A percentile compares a stretch with the other conserved stretches of the same genome.
Conservation (phyloP, 352 stramenopile species). For the Globisporangium echinulatum region DNA sequence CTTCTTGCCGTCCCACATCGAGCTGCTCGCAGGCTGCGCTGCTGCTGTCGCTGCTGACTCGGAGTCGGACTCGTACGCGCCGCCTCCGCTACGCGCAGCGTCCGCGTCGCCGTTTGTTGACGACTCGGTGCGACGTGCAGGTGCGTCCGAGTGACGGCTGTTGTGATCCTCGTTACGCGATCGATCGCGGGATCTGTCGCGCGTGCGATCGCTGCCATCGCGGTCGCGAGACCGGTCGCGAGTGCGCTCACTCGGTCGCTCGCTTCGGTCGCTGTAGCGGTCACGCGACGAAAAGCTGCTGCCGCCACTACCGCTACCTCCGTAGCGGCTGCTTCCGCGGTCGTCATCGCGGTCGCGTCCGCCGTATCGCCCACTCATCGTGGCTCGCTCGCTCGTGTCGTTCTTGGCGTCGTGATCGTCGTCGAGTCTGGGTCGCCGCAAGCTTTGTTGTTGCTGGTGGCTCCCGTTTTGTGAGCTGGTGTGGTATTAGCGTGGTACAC, state of each 20-base stretch:
- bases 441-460: not conserved
- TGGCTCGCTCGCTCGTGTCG: slow-evolving; percentile 13
- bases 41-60: slow-evolving; percentile 13
- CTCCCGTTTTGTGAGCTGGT: not conserved
- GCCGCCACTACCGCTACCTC: slow-evolving; percentile 19
- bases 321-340: slow-evolving; percentile 5
- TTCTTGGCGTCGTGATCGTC: not conserved
- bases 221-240: slow-evolving; percentile 15
- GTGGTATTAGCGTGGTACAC: too few relatives aligned
- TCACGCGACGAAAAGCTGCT: slow-evolving; percentile 26
- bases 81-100: slow-evolving; percentile 1
- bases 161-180: slow-evolving; percentile 26
- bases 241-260: slow-evolving; percentile 8
- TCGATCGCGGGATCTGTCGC: slow-evolving; percentile 14
- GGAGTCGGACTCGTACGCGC: slow-evolving; percentile 2
- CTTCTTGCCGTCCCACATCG: slow-evolving; percentile 63
- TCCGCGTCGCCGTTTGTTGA: not conserved
- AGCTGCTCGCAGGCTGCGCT: slow-evolving; percentile 27
- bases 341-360: slow-evolving; percentile 18
- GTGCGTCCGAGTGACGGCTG: slow-evolving; percentile 12
- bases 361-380: slow-evolving; percentile 16
- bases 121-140: slow-evolving; percentile 2
- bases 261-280: slow-evolving; percentile 17
- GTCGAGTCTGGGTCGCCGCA: not conserved
- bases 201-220: not conserved